Base-by-base conservation (phyloP, 148 eudicot species). In the Fagopyrum homotropicum region DNA sequence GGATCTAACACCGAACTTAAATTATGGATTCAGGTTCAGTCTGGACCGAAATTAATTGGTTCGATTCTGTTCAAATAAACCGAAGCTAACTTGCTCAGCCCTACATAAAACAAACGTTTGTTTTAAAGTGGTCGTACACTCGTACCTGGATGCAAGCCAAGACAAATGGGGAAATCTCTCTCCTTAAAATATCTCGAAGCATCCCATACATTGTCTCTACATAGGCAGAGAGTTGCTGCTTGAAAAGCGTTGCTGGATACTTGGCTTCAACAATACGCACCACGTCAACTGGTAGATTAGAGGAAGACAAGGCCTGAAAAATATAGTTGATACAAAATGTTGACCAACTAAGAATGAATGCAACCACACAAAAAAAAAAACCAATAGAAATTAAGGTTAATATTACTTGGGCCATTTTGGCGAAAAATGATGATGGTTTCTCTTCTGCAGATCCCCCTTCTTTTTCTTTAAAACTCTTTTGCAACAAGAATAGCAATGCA, bases 211-310 rank as follows among this genome's bases (percentile, higher is more conserved):
- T 90, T 76, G 84, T 95, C 80, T 95, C 98, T 66, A 95, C 92
- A 81, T 92, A 95, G 75, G 98, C 98, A 69, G 91, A 83, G 73
- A 95, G 90, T 77, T 95, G 98, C 81, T 92, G 93, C 87, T 89
- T 95, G 79, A 95, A 95, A 79, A 95, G 97, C 82, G 87, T 85
- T 84, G 97, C 98, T 75, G 98, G 98, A 81, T 86, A 85, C 81
- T 91, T 93, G 76, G 97, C 98, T 75, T 93, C 97, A 45, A 93
- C 93, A 54, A 84, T 86, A 73, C 83, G 85, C 52, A 89, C 86
- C 56, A 82, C 79, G 17, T 88, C 92, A 77, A 87, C 77, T 75
- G 84, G 76, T 59, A 89, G 78, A 79, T 83, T 83, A 45, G 85
- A 81, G 79, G 88, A 90, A 52, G 93, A 81, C 71, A 66, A 66